Conservation (phyloP, 441 rosid species). For the Theobroma grandiflorum region DNA sequence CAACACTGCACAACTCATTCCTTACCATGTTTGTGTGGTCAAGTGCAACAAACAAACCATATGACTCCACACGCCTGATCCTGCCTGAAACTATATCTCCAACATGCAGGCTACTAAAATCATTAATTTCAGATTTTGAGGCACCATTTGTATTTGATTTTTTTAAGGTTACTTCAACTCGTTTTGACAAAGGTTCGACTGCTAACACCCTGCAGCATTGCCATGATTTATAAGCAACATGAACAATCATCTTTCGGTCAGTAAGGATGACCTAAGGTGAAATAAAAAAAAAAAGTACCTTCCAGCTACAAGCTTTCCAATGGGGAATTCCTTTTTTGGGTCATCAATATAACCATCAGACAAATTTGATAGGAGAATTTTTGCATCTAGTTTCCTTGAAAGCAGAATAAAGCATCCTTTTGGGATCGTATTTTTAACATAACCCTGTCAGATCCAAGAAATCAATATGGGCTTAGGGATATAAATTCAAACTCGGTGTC, state of each 20-base stretch:
- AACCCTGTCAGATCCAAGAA: slow-evolving; percentile 64
- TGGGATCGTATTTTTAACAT: slow-evolving; percentile 83
- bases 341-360: slow-evolving; percentile 73
- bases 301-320: slow-evolving; percentile 89
- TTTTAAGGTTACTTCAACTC: slow-evolving; percentile 92
- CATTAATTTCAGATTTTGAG: slow-evolving; percentile 59
- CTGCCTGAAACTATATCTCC: slow-evolving; percentile 75
- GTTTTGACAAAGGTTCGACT: slow-evolving; percentile 83
- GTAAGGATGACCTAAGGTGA: neutral
- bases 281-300: slow-evolving; percentile 52
- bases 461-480: slow-evolving; percentile 3
- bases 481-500: neutral
- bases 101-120: slow-evolving; percentile 59
- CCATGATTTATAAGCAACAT: slow-evolving; percentile 17
- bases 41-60: slow-evolving; percentile 79
- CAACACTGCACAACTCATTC: slow-evolving; percentile 20
- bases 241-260: slow-evolving; percentile 24
- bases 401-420: slow-evolving; percentile 92
- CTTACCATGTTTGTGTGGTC: slow-evolving; percentile 77
- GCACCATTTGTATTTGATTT: slow-evolving; percentile 43
- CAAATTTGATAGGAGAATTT: slow-evolving; percentile 77
- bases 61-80: slow-evolving; percentile 85
- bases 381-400: slow-evolving; percentile 93
- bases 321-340: slow-evolving; percentile 84
- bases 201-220: slow-evolving; percentile 67